Percentiles rank a stretch among this genome's conserved stretches.
Conservation (phyloP, 257 asterid genomes). For the Apocynum venetum region DNA sequence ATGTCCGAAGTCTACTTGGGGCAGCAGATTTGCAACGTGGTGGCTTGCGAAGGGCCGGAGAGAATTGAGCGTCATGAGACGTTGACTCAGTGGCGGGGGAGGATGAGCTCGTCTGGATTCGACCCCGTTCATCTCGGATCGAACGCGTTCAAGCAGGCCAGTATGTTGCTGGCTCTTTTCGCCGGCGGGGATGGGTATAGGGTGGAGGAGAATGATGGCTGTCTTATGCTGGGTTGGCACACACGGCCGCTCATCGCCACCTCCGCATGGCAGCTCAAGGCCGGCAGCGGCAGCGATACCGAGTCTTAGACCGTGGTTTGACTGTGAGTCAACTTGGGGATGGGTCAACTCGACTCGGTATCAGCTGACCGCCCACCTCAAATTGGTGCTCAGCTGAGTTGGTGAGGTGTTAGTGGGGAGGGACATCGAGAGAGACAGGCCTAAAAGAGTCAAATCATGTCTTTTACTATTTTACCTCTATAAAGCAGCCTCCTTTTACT, state of each 20-base stretch:
- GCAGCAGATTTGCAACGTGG: constrained; percentile 82
- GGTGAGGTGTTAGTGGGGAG: constrained; percentile 12
- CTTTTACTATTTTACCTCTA: constrained; percentile 38
- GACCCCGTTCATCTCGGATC: constrained; percentile 70
- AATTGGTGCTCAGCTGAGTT: constrained; percentile 13
- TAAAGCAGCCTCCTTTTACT: constrained; percentile 22
- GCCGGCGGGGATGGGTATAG: constrained; percentile 79
- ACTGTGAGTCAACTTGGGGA: background rate
- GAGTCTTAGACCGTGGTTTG: background rate
- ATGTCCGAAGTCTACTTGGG: constrained; percentile 84
- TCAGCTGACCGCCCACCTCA: constrained; percentile 13
- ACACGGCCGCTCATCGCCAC: constrained; percentile 77
- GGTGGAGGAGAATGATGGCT: constrained; percentile 80
- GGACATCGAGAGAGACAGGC: constrained; percentile 41
- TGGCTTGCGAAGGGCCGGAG: constrained; percentile 76
- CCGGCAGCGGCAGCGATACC: constrained; percentile 4
- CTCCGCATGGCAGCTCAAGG: constrained; percentile 73
- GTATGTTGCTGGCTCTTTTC: constrained; percentile 64
- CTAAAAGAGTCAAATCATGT: constrained; percentile 56
- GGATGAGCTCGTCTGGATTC: constrained; percentile 63
- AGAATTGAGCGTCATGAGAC: constrained; percentile 85
- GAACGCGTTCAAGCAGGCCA: constrained; percentile 85
- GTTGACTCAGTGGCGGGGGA: constrained; percentile 60
- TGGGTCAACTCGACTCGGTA: background rate
- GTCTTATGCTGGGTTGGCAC: constrained; percentile 88